Base-by-base conservation (phyloP, 2,329 filamentous ascomycete species). In the Aspergillus amoenus region DNA sequence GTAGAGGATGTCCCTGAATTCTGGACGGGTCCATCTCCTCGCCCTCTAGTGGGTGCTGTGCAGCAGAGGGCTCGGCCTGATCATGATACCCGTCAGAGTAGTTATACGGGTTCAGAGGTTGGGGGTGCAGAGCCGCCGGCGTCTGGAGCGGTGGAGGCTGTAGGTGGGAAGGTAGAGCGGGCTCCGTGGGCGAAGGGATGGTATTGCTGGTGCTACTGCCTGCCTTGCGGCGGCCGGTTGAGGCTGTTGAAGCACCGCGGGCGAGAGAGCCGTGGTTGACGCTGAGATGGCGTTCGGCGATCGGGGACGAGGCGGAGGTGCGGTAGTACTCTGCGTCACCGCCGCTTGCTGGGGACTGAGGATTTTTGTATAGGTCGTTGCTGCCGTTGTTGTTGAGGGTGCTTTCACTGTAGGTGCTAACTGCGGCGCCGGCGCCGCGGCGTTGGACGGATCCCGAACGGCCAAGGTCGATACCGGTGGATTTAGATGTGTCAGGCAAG, bases 201-300 rank as follows among this genome's bases (percentile, higher is more conserved):
- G 50, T 27, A 30, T 58, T 49, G 3, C 67, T 64, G 40, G 53
- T 62, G 18, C 57, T 63, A 4, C 57, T 52, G 24, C 64, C 68
- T 43, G 65, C 61, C 55, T 70, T 74, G 40, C 76, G 74, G 44
- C 74, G 72, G 30, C 76, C 75, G 4, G 70, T 75, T 1, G 75
- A 78, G 1, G 72, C 68, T 18, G 70, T 75, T 3, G 75, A 78
- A 1, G 72, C 68, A n/a, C 70, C 70, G 5, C 75, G 74, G 12
- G 65, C 61, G 17, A 78, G 65, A 4, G 66, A 52, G 58, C 68
- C 61, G 60, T 66, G 56, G 59, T 57, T 51, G 55, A 66, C 55
- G 48, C 62, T 62, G 40, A 67, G 60, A 51, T 67, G 66, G 48
- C 54, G 59, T 32, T 64, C 61, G 51, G 63, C 63, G 22, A 55